These are phyloP conservation scores for Keithomyces neogunnii DNA, from an alignment of 2,329 filamentous ascomycete species.

Conservation along the genomic window DNA sequence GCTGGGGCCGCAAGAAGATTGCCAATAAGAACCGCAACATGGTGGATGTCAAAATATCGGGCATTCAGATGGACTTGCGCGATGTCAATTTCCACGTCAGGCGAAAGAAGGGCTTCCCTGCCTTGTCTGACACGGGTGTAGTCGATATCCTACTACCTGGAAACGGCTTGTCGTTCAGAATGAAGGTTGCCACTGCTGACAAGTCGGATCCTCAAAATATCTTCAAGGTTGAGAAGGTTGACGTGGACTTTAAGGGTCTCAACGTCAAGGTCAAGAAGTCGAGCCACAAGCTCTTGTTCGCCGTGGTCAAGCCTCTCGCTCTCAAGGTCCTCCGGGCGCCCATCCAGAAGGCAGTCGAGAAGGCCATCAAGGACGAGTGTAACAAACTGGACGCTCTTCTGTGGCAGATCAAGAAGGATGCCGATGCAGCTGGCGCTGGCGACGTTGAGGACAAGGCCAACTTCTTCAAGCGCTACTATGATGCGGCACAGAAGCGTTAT, in stretches of 20 bases:
- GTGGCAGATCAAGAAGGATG: constrained; percentile 75
- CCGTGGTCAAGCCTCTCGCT: constrained; percentile 76
- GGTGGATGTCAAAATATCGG: constrained; percentile 73
- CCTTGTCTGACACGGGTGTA: constrained; percentile 78
- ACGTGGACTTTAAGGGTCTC: constrained; percentile 73
- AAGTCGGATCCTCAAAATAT: constrained; percentile 70
- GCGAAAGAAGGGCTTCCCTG: constrained; percentile 88
- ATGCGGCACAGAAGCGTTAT: constrained; percentile 64
- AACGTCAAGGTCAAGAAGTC: constrained; percentile 90
- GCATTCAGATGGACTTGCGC: constrained; percentile 84
- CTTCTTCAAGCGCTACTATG: constrained; percentile 79
- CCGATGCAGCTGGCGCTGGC: constrained; percentile 57
- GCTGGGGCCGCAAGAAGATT: constrained; percentile 85
- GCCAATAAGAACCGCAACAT: constrained; percentile 75
- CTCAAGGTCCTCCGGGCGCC: constrained; percentile 77
- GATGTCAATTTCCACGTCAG: constrained; percentile 94
- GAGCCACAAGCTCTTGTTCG: constrained; percentile 87
- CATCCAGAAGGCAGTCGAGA: constrained; percentile 80
- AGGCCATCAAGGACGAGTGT: constrained; percentile 78
- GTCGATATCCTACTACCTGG: constrained; percentile 84
- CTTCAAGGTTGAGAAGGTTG: constrained; percentile 88
- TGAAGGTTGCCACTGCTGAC: constrained; percentile 76
- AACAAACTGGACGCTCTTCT: constrained; percentile 63
- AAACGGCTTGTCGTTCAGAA: constrained; percentile 82
- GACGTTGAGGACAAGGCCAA: constrained; percentile 69